phyloP scores from a whole-genome alignment of 306 rosid genomes.

The Oxytropis ochrocephala region DNA sequence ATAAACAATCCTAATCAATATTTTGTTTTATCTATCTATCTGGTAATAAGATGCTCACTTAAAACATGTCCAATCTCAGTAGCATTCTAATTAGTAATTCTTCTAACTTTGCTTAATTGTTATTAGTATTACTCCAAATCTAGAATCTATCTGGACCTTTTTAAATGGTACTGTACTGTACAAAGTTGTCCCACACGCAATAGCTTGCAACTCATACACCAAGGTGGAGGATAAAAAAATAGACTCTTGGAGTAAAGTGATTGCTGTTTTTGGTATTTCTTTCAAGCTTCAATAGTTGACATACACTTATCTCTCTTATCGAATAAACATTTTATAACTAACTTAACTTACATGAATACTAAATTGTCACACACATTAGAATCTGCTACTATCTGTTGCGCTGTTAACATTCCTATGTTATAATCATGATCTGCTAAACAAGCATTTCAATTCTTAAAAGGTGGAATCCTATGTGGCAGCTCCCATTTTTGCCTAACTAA shows the following conservation, averaged over 20 bases:
- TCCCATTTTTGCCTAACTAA: background rate
- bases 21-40: background rate
- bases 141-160: background rate
- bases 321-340: background rate
- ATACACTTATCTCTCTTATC: background rate
- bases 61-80: background rate
- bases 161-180: background rate
- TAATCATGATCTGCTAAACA: background rate
- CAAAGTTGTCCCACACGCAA: conserved; percentile 20
- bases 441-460: background rate
- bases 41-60: conserved; percentile 17
- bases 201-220: conserved; percentile 26
- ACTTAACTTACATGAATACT: background rate
- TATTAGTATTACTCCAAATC: conserved; percentile 7
- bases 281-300: background rate
- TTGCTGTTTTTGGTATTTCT: conserved; percentile 13
- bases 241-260: conserved; percentile 33
- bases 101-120: background rate
- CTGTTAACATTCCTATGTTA: background rate
- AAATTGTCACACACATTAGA: background rate
- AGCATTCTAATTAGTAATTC: background rate
- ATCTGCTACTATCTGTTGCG: background rate
- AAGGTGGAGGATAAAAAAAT: conserved; percentile 25
- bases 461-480: background rate
- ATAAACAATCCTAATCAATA: conserved; percentile 9